Conservation (phyloP, 805 yeast species). For the Yueomyces sp. region DNA sequence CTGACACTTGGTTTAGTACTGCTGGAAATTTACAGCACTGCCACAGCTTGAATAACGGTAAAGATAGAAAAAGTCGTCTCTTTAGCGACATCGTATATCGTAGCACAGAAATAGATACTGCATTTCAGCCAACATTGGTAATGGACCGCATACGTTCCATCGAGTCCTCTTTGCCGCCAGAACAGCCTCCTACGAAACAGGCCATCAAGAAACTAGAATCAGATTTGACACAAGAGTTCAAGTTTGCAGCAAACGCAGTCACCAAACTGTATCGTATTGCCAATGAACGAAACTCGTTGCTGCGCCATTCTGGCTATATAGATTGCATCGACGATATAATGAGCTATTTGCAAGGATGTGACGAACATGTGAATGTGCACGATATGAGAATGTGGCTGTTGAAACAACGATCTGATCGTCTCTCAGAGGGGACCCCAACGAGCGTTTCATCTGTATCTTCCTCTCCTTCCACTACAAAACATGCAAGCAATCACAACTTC, state of each 20-base stretch:
- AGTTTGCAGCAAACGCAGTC: conserved; percentile 60
- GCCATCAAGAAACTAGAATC: conserved; percentile 26
- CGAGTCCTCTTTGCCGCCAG: conserved; percentile 20
- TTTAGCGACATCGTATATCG: no score
- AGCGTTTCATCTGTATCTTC: background rate
- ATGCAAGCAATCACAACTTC: background rate
- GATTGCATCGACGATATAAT: conserved; percentile 49
- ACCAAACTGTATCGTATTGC: conserved; percentile 54
- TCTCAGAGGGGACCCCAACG: conserved; percentile 1
- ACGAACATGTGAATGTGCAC: conserved; percentile 3
- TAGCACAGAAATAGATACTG: background rate
- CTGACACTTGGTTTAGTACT: no score
- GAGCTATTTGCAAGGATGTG: conserved; percentile 17
- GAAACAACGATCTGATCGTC: conserved; percentile 10
- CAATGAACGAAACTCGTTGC: conserved; percentile 35
- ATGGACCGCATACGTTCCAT: conserved; percentile 16
- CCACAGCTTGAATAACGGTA: no score
- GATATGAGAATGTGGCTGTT: conserved; percentile 17
- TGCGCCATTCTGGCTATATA: conserved; percentile 46
- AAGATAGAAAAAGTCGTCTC: no score
- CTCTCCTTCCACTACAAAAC: no score
- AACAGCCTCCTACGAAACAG: conserved; percentile 19
- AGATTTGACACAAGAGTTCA: conserved; percentile 51
- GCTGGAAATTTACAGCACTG: no score
- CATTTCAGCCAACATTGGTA: no score